A percentile compares a stretch with the other conserved stretches of the same genome.
Evolutionary conservation across 257 asterid species (phyloP).

Genomic region (Agastache rugosa): DNA sequence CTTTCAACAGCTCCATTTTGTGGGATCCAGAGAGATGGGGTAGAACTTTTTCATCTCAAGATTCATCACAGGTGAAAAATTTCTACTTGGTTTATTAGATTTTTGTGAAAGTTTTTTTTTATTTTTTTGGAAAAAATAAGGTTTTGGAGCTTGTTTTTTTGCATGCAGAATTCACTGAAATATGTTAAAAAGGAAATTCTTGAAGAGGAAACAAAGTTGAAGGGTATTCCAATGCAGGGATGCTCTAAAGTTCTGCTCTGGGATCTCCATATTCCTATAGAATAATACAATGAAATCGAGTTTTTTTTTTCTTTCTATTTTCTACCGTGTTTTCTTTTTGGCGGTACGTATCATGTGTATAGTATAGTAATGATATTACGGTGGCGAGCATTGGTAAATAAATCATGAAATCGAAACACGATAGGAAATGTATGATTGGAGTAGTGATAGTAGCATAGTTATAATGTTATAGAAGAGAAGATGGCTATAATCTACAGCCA

Average conservation of each 20-base stretch:
- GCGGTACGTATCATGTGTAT: not conserved
- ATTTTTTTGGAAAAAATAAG: not conserved
- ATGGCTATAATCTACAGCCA: not conserved
- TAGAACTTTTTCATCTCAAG: constrained; percentile 75
- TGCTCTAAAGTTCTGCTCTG: constrained; percentile 77
- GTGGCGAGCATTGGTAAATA: not conserved
- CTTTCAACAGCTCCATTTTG: constrained; percentile 84
- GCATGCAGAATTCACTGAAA: constrained; percentile 65
- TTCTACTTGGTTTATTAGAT: not conserved
- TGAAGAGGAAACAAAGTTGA: constrained; percentile 78
- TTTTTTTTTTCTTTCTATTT: too few relatives aligned
- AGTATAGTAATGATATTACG: not conserved
- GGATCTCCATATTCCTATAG: constrained; percentile 52
- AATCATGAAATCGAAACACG: not conserved
- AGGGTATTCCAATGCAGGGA: constrained; percentile 68
- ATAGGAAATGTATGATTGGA: not conserved
- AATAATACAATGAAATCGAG: not conserved
- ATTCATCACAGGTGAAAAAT: constrained; percentile 66
- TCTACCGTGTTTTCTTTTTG: not conserved
- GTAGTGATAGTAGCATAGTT: constrained; percentile 1
- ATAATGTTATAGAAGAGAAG: not conserved
- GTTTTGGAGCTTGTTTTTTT: not conserved
- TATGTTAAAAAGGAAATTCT: constrained; percentile 77
- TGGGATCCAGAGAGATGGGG: constrained; percentile 99
- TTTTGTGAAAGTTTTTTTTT: not conserved